A percentile compares a stretch with the other conserved stretches of the same genome.
Conservation (phyloP, 306 rosid species). For the Sicyos baderoa region DNA sequence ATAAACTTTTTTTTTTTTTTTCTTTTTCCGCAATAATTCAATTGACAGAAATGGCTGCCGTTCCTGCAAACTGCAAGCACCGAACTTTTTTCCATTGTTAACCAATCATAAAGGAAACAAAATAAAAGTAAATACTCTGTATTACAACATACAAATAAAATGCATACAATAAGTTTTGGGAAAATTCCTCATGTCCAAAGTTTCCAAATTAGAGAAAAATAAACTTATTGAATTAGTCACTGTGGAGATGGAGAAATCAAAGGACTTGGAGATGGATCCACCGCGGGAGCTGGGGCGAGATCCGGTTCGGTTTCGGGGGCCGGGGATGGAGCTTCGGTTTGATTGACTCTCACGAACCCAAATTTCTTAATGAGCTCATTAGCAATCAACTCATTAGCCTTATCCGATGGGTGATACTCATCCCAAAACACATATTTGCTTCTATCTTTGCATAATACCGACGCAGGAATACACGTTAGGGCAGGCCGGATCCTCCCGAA, state of each 20-base stretch:
- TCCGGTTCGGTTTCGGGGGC: background rate
- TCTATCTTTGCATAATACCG: slow-evolving; percentile 69
- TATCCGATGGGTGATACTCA: slow-evolving; percentile 87
- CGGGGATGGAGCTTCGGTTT: slow-evolving; percentile 36
- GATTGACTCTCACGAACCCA: slow-evolving; percentile 26
- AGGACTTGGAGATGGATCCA: slow-evolving; percentile 42
- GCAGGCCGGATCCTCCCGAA: slow-evolving; percentile 78
- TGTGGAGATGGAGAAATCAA: slow-evolving; percentile 12
- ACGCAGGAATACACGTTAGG: slow-evolving; percentile 77
- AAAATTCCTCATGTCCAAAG: too few relatives aligned
- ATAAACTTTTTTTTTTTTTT: too few relatives aligned
- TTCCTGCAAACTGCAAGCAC: too few relatives aligned
- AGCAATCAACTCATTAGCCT: slow-evolving; percentile 71
- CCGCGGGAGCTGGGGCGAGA: background rate
- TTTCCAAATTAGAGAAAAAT: background rate
- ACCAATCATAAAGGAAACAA: background rate
- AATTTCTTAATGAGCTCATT: slow-evolving; percentile 81
- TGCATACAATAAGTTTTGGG: background rate
- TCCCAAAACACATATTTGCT: slow-evolving; percentile 97
- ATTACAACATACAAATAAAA: background rate
- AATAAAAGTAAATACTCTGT: background rate
- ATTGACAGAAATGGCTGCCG: too few relatives aligned
- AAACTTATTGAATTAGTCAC: background rate
- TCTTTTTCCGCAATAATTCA: too few relatives aligned
- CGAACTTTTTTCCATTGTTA: background rate